A percentile compares a stretch with the other conserved stretches of the same genome.
These are phyloP conservation scores for Cryptococcus wingfieldii DNA, from an alignment of 1,284 basidiomycete species.

Conservation along the genomic window DNA sequence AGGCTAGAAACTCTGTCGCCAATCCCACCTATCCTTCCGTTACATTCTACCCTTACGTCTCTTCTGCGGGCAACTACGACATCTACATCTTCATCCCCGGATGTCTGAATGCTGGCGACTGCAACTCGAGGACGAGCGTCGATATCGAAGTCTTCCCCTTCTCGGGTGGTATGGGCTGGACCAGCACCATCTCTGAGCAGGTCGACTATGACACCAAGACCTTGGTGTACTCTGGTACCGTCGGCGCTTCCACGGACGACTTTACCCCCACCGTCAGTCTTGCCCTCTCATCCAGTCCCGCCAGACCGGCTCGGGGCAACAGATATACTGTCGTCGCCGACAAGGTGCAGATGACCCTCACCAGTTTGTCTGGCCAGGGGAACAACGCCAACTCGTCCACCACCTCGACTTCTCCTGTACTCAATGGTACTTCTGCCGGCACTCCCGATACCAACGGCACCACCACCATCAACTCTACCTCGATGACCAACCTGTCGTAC, in stretches of 20 bases:
- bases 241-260: constrained; percentile 63
- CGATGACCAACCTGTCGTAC: constrained; percentile 14
- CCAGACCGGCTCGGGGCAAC: constrained; percentile 59
- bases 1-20: constrained; percentile 62
- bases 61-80: constrained; percentile 78
- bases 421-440: constrained; percentile 15
- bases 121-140: constrained; percentile 72
- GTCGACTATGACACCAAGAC: constrained; percentile 62
- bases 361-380: constrained; percentile 31
- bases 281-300: constrained; percentile 60
- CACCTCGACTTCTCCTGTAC: constrained; percentile 8
- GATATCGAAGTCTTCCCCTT: constrained; percentile 78
- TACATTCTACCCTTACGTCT: constrained; percentile 86
- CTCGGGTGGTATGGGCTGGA: constrained; percentile 59
- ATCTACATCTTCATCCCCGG: constrained; percentile 83
- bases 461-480: constrained; percentile 17
- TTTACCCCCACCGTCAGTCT: constrained; percentile 73
- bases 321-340: constrained; percentile 77
- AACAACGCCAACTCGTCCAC: constrained; percentile 18
- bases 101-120: constrained; percentile 75
- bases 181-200: constrained; percentile 68
- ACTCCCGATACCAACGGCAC: constrained; percentile 8
- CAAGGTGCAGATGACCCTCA: constrained; percentile 67
- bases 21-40: constrained; percentile 63
- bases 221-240: constrained; percentile 73